Percentiles rank a stretch among this genome's conserved stretches.
phyloP scores from a whole-genome alignment of 345 rosid species.

The Corymbia maculata region DNA sequence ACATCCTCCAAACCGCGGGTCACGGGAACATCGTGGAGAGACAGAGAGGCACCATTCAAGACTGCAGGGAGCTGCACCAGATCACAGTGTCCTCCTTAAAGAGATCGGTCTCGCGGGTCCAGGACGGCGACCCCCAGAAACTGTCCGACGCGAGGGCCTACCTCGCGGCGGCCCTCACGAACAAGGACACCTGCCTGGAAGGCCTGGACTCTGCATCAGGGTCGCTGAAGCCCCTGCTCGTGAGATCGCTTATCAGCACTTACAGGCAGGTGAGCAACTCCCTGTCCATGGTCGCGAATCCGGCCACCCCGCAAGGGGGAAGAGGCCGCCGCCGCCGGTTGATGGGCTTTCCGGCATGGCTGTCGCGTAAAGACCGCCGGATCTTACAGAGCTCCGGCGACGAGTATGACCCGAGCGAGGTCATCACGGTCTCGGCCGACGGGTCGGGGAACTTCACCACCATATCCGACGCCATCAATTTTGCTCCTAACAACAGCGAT shows the following conservation, averaged over 20 bases:
- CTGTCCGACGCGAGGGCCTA: conserved; percentile 54
- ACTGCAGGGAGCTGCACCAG: conserved; percentile 74
- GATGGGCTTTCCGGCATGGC: conserved; percentile 51
- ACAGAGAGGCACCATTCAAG: conserved; percentile 72
- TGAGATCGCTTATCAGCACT: conserved; percentile 31
- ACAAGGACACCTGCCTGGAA: conserved; percentile 85
- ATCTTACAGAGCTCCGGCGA: conserved; percentile 31
- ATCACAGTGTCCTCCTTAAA: conserved; percentile 43
- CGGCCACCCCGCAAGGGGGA: not conserved
- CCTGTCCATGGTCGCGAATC: conserved; percentile 48
- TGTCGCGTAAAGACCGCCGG: conserved; percentile 32
- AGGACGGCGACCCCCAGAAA: conserved; percentile 16
- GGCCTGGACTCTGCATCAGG: conserved; percentile 74
- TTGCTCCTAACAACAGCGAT: conserved; percentile 57
- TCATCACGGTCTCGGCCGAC: conserved; percentile 58
- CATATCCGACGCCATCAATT: conserved; percentile 62
- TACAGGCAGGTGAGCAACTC: conserved; percentile 78
- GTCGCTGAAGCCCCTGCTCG: conserved; percentile 35
- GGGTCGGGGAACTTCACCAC: conserved; percentile 75
- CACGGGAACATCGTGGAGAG: conserved; percentile 32
- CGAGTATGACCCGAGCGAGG: conserved; percentile 48
- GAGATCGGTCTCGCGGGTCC: conserved; percentile 35
- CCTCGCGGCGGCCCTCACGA: conserved; percentile 71
- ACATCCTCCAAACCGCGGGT: conserved; percentile 25
- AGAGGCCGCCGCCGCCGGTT: conserved; percentile 34